Evolutionary conservation across 805 yeast genomes (phyloP).

Genomic region (Nakazawaea siamensis): DNA sequence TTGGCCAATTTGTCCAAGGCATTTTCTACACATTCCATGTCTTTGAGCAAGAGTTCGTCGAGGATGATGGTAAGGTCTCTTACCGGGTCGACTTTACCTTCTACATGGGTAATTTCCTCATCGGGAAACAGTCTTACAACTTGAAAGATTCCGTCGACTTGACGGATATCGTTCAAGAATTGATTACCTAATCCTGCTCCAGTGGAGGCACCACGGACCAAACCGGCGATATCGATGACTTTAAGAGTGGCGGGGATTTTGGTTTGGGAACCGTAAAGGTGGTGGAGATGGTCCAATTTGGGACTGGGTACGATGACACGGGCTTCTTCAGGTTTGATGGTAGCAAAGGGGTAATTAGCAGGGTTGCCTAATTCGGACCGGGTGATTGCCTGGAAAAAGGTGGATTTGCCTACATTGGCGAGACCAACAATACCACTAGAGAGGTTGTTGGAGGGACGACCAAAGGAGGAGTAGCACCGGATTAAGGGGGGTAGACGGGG

Average conservation of each 20-base stretch:
- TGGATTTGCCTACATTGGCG: slow-evolving; percentile 93
- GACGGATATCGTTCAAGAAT: slow-evolving; percentile 91
- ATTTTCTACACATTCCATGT: slow-evolving; percentile 77
- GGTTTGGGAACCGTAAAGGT: slow-evolving; percentile 73
- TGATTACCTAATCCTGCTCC: slow-evolving; percentile 99
- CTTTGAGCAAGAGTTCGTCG: slow-evolving; percentile 91
- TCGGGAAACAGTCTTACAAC: slow-evolving; percentile 97
- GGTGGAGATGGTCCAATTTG: slow-evolving; percentile 70
- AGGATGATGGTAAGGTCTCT: slow-evolving; percentile 90
- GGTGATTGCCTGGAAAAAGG: slow-evolving; percentile 95
- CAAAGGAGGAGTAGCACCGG: too few species aligned
- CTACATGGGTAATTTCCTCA: slow-evolving; percentile 95
- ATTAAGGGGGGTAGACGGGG: too few species aligned
- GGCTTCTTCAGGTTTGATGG: slow-evolving; percentile 97
- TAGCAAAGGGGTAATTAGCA: slow-evolving; percentile 97
- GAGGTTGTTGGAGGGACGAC: slow-evolving; percentile 32
- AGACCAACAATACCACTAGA: slow-evolving; percentile 87
- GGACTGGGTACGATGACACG: slow-evolving; percentile 90
- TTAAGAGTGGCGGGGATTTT: slow-evolving; percentile 90
- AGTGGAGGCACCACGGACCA: slow-evolving; percentile 91
- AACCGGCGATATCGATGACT: slow-evolving; percentile 94
- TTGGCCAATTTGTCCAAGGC: slow-evolving; percentile 51
- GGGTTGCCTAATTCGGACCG: slow-evolving; percentile 91
- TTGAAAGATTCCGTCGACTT: slow-evolving; percentile 96
- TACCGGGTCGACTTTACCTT: slow-evolving; percentile 92